These are phyloP conservation scores for Fusarium odoratissimum DNA, from an alignment of 2,329 filamentous ascomycete species.

Conservation along the genomic window DNA sequence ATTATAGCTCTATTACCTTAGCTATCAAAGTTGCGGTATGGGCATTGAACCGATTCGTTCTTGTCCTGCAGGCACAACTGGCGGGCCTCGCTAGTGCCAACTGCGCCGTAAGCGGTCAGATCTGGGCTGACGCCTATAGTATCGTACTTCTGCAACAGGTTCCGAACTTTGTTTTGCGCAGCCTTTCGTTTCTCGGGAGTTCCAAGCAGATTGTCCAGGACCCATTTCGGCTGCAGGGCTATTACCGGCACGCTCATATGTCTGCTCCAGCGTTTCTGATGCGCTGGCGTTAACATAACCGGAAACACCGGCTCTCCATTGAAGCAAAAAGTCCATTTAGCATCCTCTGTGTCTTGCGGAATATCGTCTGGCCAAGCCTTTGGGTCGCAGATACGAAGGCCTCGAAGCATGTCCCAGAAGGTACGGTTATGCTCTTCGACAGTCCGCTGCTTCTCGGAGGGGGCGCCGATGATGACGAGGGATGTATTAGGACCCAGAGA, in stretches of 20 bases:
- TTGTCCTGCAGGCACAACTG: neutral
- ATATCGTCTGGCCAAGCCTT: neutral
- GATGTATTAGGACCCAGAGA: neutral
- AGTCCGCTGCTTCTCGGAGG: neutral
- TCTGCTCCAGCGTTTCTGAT: neutral
- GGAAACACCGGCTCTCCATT: neutral
- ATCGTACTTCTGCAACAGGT: neutral
- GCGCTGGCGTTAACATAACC: neutral
- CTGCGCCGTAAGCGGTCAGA: neutral
- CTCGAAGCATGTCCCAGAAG: neutral
- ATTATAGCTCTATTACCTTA: neutral
- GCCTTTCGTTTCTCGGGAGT: neutral
- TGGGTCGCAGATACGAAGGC: neutral
- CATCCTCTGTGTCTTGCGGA: neutral
- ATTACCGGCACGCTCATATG: neutral
- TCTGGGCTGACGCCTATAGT: neutral
- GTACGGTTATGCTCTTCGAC: neutral
- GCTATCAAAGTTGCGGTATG: neutral
- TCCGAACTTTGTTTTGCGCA: neutral
- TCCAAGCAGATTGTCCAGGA: neutral
- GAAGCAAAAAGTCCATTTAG: neutral
- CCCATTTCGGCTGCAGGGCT: accelerated
- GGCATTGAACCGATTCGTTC: neutral
- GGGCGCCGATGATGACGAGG: neutral
- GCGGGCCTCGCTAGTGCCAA: neutral